Percentiles rank a stretch among this genome's conserved stretches.
Evolutionary conservation across 2,329 filamentous ascomycete species (phyloP).

Genomic region (Fusarium floridanum): DNA sequence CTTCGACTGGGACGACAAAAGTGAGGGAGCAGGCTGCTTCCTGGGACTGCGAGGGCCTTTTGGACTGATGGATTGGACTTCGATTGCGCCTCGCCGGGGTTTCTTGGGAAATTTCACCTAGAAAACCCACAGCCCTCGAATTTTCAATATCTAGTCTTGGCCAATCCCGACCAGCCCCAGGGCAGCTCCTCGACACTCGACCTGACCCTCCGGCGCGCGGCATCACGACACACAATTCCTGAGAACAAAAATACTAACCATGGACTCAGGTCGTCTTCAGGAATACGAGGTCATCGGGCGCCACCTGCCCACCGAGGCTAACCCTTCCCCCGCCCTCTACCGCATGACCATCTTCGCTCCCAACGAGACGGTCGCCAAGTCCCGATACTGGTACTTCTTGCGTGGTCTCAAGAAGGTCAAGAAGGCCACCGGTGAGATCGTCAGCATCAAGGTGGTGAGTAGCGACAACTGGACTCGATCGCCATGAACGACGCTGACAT

Average conservation of each 20-base stretch:
- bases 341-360: constrained; percentile 99
- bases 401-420: constrained; percentile 99
- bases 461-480: constrained; percentile 6
- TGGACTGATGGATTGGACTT: background rate
- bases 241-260: constrained; percentile 49
- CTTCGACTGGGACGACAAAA: constrained; percentile 4
- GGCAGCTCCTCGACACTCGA: constrained; percentile 22
- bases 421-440: constrained; percentile 99
- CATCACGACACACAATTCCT: constrained; percentile 20
- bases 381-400: constrained; percentile 99
- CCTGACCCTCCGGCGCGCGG: constrained; percentile 17
- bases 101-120: background rate
- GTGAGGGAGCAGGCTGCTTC: constrained; percentile 13
- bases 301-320: constrained; percentile 97
- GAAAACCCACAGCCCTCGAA: constrained; percentile 21
- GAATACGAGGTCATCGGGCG: constrained; percentile 99
- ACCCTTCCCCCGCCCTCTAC: constrained; percentile 98
- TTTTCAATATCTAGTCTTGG: constrained; percentile 13
- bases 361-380: constrained; percentile 98
- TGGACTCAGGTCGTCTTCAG: constrained; percentile 89
- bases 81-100: background rate
- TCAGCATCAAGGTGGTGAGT: constrained; percentile 94
- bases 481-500: background rate
- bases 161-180: constrained; percentile 4
- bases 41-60: background rate